A percentile compares a stretch with the other conserved stretches of the same genome.
Evolutionary conservation across 805 yeast genomes (phyloP).

Genomic region (Barnettozyma sucrosica): DNA sequence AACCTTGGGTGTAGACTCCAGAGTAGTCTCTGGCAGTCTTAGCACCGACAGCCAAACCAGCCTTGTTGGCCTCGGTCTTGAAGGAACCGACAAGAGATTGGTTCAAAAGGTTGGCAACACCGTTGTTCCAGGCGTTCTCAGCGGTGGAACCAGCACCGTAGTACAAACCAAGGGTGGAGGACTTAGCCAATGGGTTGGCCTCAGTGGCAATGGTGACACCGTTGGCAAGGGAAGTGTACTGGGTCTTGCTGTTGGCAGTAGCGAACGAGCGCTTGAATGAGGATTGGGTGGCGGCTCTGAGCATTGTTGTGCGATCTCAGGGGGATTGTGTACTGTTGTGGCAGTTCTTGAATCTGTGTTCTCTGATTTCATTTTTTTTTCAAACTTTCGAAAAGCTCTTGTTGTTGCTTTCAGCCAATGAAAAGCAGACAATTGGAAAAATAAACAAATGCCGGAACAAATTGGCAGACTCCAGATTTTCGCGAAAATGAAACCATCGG

Average conservation of each 20-base stretch:
- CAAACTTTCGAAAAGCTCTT: not conserved
- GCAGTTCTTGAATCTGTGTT: slow-evolving; percentile 1
- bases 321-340: not conserved
- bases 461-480: slow-evolving; percentile 4
- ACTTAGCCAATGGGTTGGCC: slow-evolving; percentile 44
- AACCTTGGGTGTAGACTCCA: slow-evolving; percentile 51
- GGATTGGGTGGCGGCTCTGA: slow-evolving; percentile 19
- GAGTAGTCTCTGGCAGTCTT: slow-evolving; percentile 58
- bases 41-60: slow-evolving; percentile 54
- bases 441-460: not conserved
- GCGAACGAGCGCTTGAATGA: slow-evolving; percentile 46
- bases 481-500: slow-evolving; percentile 2
- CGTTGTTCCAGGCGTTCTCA: slow-evolving; percentile 78
- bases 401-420: slow-evolving; percentile 15
- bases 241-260: slow-evolving; percentile 52
- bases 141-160: slow-evolving; percentile 74
- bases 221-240: slow-evolving; percentile 65
- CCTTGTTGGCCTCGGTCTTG: slow-evolving; percentile 31
- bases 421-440: slow-evolving; percentile 19
- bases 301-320: slow-evolving; percentile 16
- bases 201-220: slow-evolving; percentile 74
- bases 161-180: slow-evolving; percentile 64
- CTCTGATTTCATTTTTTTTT: not conserved
- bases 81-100: slow-evolving; percentile 38
- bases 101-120: slow-evolving; percentile 65